phyloP scores from a whole-genome alignment of 768 basidiomycete genomes.

The Tylopilus subfusipes region DNA sequence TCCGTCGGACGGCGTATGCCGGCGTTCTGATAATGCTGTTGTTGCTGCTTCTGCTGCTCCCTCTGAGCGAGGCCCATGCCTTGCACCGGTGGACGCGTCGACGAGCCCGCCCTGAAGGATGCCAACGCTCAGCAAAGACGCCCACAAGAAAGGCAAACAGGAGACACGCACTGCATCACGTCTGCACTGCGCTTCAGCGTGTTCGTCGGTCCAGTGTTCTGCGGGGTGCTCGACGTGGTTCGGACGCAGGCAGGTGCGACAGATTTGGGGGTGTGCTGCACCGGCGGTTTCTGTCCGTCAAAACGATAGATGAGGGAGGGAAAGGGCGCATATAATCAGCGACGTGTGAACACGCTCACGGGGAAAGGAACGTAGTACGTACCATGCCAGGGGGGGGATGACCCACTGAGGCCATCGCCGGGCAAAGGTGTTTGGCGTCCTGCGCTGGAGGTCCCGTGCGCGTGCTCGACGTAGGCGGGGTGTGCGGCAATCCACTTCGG shows the following conservation, averaged over 20 bases:
- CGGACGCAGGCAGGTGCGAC: slow-evolving; percentile 4
- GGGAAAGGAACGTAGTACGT: slow-evolving; percentile 13
- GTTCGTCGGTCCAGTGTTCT: neutral
- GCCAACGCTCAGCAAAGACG: neutral
- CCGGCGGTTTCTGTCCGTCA: slow-evolving; percentile 10
- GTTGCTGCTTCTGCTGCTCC: slow-evolving; percentile 18
- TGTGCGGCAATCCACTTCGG: neutral
- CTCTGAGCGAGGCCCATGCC: slow-evolving; percentile 41
- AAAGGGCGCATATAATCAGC: slow-evolving; percentile 4
- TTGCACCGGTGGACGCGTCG: slow-evolving; percentile 25
- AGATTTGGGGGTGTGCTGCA: slow-evolving; percentile 7
- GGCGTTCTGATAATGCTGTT: slow-evolving; percentile 19
- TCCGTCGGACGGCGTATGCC: slow-evolving; percentile 29
- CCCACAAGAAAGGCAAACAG: no score
- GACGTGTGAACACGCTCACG: neutral
- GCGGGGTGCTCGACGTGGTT: slow-evolving; percentile 1
- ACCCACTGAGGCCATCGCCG: slow-evolving; percentile 35
- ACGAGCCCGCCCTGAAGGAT: slow-evolving; percentile 15
- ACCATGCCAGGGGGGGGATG: slow-evolving; percentile 48
- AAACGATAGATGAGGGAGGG: neutral
- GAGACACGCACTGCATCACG: slow-evolving; percentile 28
- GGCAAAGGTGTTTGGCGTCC: neutral
- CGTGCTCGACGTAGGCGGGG: neutral
- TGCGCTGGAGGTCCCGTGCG: neutral
- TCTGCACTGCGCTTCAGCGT: slow-evolving; percentile 36